These are phyloP conservation scores for Aspergillus latus DNA, from an alignment of 2,329 filamentous ascomycete genomes.

Conservation along the genomic window DNA sequence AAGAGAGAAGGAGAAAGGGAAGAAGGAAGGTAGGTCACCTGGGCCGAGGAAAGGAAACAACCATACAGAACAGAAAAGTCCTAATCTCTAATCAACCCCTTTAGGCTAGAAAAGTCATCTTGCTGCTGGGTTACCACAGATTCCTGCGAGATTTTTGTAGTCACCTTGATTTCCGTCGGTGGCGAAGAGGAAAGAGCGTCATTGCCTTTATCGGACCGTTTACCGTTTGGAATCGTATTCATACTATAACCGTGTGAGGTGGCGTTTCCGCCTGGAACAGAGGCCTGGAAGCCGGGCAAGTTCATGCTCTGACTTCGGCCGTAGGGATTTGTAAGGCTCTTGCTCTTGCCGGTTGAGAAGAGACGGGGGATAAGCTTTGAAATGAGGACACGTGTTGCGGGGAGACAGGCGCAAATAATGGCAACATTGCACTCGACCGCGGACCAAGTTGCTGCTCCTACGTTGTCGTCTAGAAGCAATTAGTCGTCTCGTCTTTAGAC, in stretches of 20 bases:
- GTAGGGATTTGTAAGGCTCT: slow-evolving; percentile 22
- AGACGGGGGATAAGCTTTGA: slow-evolving; percentile 28
- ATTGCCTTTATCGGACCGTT: background rate
- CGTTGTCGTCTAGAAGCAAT: slow-evolving; percentile 28
- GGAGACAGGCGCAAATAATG: slow-evolving; percentile 44
- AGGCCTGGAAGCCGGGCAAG: slow-evolving; percentile 24
- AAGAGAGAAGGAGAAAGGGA: background rate
- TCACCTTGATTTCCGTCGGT: slow-evolving; percentile 29
- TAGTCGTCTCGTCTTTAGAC: background rate
- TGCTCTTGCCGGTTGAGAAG: slow-evolving; percentile 27
- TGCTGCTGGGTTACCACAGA: slow-evolving; percentile 5
- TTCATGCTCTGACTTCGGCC: slow-evolving; percentile 18
- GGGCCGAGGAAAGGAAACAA: too few species aligned
- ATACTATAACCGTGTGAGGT: background rate
- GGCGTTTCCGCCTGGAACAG: slow-evolving; percentile 19
- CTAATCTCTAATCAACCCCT: slow-evolving; percentile 23
- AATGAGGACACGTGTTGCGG: slow-evolving; percentile 31
- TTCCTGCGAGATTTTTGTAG: slow-evolving; percentile 29
- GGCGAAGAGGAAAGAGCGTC: background rate
- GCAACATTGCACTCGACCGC: slow-evolving; percentile 44
- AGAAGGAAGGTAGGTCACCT: background rate
- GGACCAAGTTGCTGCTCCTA: slow-evolving; percentile 46
- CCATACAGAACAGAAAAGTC: background rate
- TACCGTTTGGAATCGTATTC: background rate
- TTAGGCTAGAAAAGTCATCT: slow-evolving; percentile 27